phyloP scores from a whole-genome alignment of 768 basidiomycete species.

The Trametes gibbosa region DNA sequence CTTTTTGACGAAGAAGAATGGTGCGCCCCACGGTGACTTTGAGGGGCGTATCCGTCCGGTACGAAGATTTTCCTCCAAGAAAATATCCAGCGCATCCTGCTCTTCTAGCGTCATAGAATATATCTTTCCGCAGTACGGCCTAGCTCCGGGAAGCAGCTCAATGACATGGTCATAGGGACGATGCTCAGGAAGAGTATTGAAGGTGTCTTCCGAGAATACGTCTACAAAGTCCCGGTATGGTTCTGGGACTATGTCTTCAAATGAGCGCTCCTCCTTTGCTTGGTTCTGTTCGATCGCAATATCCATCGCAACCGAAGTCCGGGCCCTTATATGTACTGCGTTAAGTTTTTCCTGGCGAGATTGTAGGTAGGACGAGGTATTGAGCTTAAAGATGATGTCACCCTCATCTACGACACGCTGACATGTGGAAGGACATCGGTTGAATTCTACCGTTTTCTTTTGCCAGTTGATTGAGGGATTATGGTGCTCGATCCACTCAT shows the following conservation, averaged over 20 bases:
- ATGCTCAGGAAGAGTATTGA: slow-evolving; percentile 9
- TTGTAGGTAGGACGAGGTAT: neutral
- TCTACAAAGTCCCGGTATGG: slow-evolving; percentile 11
- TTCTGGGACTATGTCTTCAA: slow-evolving; percentile 12
- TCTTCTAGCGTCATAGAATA: slow-evolving; percentile 19
- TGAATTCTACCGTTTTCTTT: slow-evolving; percentile 4
- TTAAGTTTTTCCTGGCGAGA: neutral
- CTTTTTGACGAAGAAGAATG: slow-evolving; percentile 32
- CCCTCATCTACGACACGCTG: neutral
- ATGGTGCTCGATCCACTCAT: slow-evolving; percentile 20
- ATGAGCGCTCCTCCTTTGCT: neutral
- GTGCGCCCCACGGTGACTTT: slow-evolving; percentile 23
- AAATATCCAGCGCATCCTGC: slow-evolving; percentile 14
- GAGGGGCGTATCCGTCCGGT: slow-evolving; percentile 24
- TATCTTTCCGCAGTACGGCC: slow-evolving; percentile 10
- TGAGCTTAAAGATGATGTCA: neutral
- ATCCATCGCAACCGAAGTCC: slow-evolving; percentile 2
- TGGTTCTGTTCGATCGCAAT: slow-evolving; percentile 11
- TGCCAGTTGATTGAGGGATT: slow-evolving; percentile 23
- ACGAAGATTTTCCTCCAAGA: slow-evolving; percentile 23
- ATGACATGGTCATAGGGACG: slow-evolving; percentile 21
- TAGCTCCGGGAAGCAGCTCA: slow-evolving; percentile 13
- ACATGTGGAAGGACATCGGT: slow-evolving; percentile 4
- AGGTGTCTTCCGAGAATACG: neutral
- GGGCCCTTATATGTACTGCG: neutral